Evolutionary conservation across 345 rosid species (phyloP).

Genomic region (Geranium brycei): DNA sequence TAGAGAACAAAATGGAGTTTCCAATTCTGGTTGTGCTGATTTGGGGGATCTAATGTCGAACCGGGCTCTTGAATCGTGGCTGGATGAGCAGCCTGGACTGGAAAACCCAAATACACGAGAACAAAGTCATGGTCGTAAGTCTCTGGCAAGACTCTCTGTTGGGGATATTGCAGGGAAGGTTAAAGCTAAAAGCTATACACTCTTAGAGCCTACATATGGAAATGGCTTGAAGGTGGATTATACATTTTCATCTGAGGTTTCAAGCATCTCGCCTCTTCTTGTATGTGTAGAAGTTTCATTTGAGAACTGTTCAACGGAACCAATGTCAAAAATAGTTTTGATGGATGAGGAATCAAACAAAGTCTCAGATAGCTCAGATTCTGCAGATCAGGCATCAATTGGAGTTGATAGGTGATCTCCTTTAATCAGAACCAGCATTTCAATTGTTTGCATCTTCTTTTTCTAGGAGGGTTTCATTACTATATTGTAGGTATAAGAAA

Average conservation of each 20-base stretch:
- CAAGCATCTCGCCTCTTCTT: conserved; percentile 49
- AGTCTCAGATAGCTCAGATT: conserved; percentile 19
- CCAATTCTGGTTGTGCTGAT: conserved; percentile 20
- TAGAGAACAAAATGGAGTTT: conserved; percentile 16
- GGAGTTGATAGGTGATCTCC: conserved; percentile 44
- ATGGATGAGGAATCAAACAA: conserved; percentile 49
- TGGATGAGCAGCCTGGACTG: conserved; percentile 63
- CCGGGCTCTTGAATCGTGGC: conserved; percentile 68
- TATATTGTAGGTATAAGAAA: no score
- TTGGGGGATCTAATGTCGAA: conserved; percentile 50
- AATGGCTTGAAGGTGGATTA: conserved; percentile 80
- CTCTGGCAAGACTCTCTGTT: conserved; percentile 68
- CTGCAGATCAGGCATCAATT: conserved; percentile 29
- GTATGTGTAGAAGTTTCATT: conserved; percentile 56
- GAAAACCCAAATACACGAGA: conserved; percentile 30
- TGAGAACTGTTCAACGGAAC: conserved; percentile 56
- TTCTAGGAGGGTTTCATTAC: not conserved
- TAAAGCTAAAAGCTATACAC: conserved; percentile 54
- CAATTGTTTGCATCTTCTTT: not conserved
- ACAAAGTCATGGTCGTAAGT: conserved; percentile 24
- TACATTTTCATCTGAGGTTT: conserved; percentile 58
- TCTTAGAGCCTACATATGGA: conserved; percentile 68
- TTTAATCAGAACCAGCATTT: not conserved
- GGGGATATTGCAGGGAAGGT: conserved; percentile 57
- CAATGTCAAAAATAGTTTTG: conserved; percentile 39